Evolutionary conservation across 192 early-diverging fungal species (phyloP).

Genomic region (Mortierella antarctica): DNA sequence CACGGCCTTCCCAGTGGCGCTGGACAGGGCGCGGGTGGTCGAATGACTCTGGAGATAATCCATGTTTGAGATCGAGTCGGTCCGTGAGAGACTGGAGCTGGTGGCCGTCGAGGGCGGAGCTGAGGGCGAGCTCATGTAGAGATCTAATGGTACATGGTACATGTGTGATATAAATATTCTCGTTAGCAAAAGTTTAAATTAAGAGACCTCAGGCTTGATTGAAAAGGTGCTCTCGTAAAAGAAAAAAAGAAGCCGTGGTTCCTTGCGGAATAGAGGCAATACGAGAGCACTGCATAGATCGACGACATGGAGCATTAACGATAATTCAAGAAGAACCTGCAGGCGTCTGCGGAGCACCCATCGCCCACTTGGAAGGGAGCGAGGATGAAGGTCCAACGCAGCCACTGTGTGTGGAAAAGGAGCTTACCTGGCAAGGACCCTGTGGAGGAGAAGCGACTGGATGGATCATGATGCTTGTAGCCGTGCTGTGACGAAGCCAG

Average conservation of each 20-base stretch:
- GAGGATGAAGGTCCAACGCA: no score
- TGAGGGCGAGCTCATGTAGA: constrained; percentile 28
- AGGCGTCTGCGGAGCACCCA: no score
- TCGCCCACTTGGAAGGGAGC: no score
- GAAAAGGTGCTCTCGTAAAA: no score
- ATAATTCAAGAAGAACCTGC: no score
- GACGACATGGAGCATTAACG: no score
- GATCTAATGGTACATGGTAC: constrained; percentile 6
- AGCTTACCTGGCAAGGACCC: constrained; percentile 26
- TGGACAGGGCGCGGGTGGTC: neutral
- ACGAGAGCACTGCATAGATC: no score
- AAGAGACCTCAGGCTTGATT: no score
- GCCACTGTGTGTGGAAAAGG: neutral
- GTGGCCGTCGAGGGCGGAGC: constrained; percentile 12
- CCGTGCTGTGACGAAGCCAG: constrained; percentile 3
- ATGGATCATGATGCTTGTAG: constrained; percentile 18
- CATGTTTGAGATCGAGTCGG: constrained; percentile 17
- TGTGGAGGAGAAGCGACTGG: constrained; percentile 13
- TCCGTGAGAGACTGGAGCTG: constrained; percentile 13
- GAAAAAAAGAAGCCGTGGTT: no score
- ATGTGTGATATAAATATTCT: neutral
- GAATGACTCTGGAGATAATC: constrained; percentile 7
- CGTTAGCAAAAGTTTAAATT: neutral
- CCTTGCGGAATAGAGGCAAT: no score
- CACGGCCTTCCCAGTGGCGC: no score